These are phyloP conservation scores for Neostapfia colusana DNA, from an alignment of 176 grass and related monocot genomes.

Conservation along the genomic window DNA sequence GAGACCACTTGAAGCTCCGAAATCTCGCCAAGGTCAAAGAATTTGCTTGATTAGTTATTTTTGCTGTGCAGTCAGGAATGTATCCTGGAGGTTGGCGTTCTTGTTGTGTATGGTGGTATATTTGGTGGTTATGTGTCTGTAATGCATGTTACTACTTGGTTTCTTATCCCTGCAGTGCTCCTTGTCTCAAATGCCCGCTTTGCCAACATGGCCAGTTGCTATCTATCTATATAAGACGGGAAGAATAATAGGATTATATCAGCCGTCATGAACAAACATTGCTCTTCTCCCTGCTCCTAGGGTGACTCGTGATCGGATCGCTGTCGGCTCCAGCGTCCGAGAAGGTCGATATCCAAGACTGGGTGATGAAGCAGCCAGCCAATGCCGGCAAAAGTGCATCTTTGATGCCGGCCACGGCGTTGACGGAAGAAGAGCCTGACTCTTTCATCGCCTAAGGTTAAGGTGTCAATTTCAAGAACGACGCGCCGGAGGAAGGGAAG, in stretches of 20 bases:
- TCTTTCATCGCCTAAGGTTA: conserved; percentile 41
- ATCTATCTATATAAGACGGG: too few species aligned
- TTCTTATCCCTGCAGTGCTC: conserved; percentile 1
- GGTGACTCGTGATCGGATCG: neutral
- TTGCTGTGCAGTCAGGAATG: conserved; percentile 50
- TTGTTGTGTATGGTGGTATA: conserved; percentile 35
- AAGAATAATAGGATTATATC: too few species aligned
- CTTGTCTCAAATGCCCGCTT: neutral
- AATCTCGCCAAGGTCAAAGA: conserved; percentile 32
- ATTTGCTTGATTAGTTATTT: conserved; percentile 55
- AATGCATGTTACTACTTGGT: conserved; percentile 39
- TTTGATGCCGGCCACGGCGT: conserved; percentile 13
- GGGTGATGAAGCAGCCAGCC: neutral
- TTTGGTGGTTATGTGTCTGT: conserved; percentile 28
- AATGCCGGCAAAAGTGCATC: neutral
- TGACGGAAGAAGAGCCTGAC: conserved; percentile 39
- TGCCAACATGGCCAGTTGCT: too few species aligned
- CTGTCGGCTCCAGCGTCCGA: neutral
- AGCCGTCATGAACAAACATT: too few species aligned
- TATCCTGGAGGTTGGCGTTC: conserved; percentile 35
- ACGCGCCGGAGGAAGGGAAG: neutral
- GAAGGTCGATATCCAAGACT: neutral
- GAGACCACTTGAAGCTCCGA: conserved; percentile 6
- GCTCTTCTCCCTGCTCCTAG: neutral
- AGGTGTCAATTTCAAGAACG: conserved; percentile 44